Evolutionary conservation across 2,329 filamentous ascomycete genomes (phyloP).

Genomic region (Curvularia sp.): DNA sequence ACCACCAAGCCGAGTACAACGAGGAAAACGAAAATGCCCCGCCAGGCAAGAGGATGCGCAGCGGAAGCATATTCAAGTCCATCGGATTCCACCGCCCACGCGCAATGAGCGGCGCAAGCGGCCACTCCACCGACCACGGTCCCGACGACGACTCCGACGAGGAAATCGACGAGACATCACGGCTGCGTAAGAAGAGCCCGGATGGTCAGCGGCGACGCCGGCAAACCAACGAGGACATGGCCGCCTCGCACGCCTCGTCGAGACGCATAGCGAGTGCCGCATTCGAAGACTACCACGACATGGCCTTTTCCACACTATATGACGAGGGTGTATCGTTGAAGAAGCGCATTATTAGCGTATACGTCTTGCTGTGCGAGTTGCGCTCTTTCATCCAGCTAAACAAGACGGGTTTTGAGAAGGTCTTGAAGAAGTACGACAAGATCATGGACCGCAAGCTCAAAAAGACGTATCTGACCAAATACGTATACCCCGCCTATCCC

Average conservation of each 20-base stretch:
- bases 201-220: slow-evolving; percentile 41
- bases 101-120: slow-evolving; percentile 54
- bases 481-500: slow-evolving; percentile 80
- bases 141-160: slow-evolving; percentile 62
- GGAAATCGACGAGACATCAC: slow-evolving; percentile 61
- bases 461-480: slow-evolving; percentile 73
- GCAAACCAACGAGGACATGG: slow-evolving; percentile 58
- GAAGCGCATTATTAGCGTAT: slow-evolving; percentile 85
- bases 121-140: slow-evolving; percentile 48
- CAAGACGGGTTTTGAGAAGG: slow-evolving; percentile 94
- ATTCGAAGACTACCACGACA: slow-evolving; percentile 81
- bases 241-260: slow-evolving; percentile 67
- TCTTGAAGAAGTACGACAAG: slow-evolving; percentile 98
- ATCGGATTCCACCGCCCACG: slow-evolving; percentile 56
- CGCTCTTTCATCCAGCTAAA: slow-evolving; percentile 97
- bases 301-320: slow-evolving; percentile 72
- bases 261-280: slow-evolving; percentile 69
- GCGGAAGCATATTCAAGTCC: slow-evolving; percentile 62
- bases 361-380: slow-evolving; percentile 92
- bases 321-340: slow-evolving; percentile 84
- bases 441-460: slow-evolving; percentile 85
- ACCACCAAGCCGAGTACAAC: slow-evolving; percentile 56
- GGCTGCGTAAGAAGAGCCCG: slow-evolving; percentile 51
- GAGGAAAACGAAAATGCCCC: slow-evolving; percentile 50
- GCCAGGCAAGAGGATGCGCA: slow-evolving; percentile 51